These are phyloP conservation scores for Cyclocybe aegerita DNA, from an alignment of 768 basidiomycete species.

Conservation along the genomic window DNA sequence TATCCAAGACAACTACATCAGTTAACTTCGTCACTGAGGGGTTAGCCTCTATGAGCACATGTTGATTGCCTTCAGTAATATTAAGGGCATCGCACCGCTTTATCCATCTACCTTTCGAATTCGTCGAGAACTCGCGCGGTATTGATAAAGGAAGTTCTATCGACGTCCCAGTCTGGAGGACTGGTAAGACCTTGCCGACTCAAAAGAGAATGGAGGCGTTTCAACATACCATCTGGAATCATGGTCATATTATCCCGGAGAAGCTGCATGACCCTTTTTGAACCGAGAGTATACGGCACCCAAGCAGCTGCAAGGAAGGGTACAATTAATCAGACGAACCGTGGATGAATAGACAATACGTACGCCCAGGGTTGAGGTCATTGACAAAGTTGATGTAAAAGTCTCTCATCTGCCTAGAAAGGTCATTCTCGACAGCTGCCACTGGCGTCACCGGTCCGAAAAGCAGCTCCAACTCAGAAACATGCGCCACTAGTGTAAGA, in stretches of 20 bases:
- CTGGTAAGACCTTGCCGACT: background rate
- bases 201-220: background rate
- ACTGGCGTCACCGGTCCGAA: conserved; percentile 45
- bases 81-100: too few species aligned
- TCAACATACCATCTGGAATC: conserved; percentile 48
- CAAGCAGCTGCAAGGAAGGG: conserved; percentile 34
- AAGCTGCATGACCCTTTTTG: conserved; percentile 46
- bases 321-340: background rate
- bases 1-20: too few species aligned
- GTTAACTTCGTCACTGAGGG: too few species aligned
- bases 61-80: too few species aligned
- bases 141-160: conserved; percentile 43
- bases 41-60: too few species aligned
- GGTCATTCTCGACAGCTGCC: conserved; percentile 38
- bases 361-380: conserved; percentile 56
- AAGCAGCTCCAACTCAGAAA: conserved; percentile 45
- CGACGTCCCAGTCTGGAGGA: conserved; percentile 37
- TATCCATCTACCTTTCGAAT: conserved; percentile 40
- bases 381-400: conserved; percentile 58
- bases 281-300: conserved; percentile 38
- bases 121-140: conserved; percentile 37
- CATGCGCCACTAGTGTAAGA: conserved; percentile 41
- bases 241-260: conserved; percentile 51
- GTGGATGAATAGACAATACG: conserved; percentile 13
- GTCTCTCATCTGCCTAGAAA: conserved; percentile 47